Conservation (phyloP, 208 protist genomes). For the Acanthamoeba rhysodes region DNA sequence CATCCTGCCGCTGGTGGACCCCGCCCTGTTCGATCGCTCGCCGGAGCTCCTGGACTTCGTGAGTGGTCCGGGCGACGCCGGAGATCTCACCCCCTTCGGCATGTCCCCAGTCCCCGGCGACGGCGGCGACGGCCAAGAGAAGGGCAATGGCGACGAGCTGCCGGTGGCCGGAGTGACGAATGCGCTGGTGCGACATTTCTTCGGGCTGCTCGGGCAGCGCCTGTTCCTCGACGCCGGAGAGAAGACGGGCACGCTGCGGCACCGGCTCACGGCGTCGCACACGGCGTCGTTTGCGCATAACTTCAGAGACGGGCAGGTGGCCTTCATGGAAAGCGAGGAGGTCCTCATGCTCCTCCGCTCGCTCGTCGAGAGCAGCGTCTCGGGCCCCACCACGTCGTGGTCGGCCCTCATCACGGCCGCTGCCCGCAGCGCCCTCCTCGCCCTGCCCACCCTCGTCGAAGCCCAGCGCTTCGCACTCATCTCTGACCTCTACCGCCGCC, state of each 20-base stretch:
- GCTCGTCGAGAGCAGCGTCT: neutral
- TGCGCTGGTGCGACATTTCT: neutral
- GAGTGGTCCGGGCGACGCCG: neutral
- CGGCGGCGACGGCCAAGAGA: neutral
- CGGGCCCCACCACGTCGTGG: neutral
- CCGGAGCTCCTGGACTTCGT: conserved; percentile 13
- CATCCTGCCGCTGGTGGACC: conserved; percentile 24
- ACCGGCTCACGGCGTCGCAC: neutral
- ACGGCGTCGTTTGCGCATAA: conserved; percentile 11
- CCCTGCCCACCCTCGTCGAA: conserved; percentile 12
- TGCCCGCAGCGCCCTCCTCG: neutral
- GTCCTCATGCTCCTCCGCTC: conserved; percentile 54
- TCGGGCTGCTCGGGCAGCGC: neutral
- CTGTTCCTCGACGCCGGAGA: conserved; percentile 25
- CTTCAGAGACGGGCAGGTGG: conserved; percentile 32
- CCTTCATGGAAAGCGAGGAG: conserved; percentile 5
- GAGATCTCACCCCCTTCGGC: neutral
- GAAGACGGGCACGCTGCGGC: neutral
- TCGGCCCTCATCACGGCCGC: neutral
- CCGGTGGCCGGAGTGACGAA: neutral
- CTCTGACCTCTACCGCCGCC: neutral
- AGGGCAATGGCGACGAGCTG: too few species aligned
- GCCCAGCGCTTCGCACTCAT: neutral
- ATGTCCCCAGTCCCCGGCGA: neutral
- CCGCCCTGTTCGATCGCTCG: neutral